A percentile compares a stretch with the other conserved stretches of the same genome.
Evolutionary conservation across 495 filamentous ascomycete genomes (phyloP).

Genomic region (Cenococcum geophilum): DNA sequence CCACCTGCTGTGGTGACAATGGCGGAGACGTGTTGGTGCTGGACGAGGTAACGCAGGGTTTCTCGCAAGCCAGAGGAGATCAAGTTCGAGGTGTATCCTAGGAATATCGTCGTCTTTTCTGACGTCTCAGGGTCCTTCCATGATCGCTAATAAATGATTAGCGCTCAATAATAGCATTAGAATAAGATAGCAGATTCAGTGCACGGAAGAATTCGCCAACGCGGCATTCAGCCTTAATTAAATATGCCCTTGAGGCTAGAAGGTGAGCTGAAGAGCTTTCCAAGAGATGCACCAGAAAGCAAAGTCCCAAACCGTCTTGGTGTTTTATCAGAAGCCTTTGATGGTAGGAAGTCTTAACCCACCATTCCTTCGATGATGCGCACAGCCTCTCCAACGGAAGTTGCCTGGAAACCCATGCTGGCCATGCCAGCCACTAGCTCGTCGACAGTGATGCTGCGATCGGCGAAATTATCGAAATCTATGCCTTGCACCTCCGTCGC

Average conservation of each 20-base stretch:
- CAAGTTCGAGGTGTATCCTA: slow-evolving; percentile 94
- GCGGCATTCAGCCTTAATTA: too few species aligned
- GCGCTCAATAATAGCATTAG: neutral
- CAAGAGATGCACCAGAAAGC: too few species aligned
- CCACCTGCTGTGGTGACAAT: slow-evolving; percentile 97
- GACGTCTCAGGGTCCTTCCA: slow-evolving; percentile 69
- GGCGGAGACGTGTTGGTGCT: slow-evolving; percentile 82
- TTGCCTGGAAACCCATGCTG: slow-evolving; percentile 88
- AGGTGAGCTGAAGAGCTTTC: too few species aligned
- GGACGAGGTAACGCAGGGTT: slow-evolving; percentile 82
- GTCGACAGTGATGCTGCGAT: slow-evolving; percentile 70
- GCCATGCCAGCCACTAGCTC: slow-evolving; percentile 79
- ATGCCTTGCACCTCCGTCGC: slow-evolving; percentile 72
- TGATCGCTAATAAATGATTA: slow-evolving; percentile 48
- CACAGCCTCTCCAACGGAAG: slow-evolving; percentile 73
- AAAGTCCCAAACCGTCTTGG: too few species aligned
- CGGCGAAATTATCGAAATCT: slow-evolving; percentile 77
- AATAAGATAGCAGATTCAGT: too few species aligned
- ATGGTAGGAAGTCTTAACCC: slow-evolving; percentile 23
- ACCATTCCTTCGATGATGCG: slow-evolving; percentile 95
- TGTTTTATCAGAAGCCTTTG: too few species aligned
- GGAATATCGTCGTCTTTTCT: slow-evolving; percentile 80
- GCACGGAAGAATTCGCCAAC: too few species aligned
- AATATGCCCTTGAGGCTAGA: too few species aligned
- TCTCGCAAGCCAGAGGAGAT: slow-evolving; percentile 92